phyloP scores from a whole-genome alignment of 192 early-diverging fungal genomes.

The Coemansia sp. region DNA sequence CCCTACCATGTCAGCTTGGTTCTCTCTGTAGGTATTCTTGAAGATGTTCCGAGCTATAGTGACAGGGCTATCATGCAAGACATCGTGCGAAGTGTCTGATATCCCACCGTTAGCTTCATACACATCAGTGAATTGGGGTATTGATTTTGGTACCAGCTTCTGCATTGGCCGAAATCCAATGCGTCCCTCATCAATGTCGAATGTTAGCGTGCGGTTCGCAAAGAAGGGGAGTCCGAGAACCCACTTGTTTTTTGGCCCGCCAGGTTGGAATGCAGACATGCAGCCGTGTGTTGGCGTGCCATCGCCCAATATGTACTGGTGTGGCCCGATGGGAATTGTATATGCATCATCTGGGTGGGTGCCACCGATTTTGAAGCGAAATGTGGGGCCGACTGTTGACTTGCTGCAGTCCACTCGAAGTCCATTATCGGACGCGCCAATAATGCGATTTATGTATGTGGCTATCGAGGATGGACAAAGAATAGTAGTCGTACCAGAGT shows the following conservation, averaged over 20 bases:
- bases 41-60: background rate
- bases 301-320: conserved; percentile 48
- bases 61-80: background rate
- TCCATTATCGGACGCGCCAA: conserved; percentile 46
- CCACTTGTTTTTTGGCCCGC: conserved; percentile 48
- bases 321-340: conserved; percentile 24
- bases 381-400: conserved; percentile 39
- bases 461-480: conserved; percentile 37
- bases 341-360: background rate
- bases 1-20: background rate
- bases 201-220: conserved; percentile 41
- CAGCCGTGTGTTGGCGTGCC: conserved; percentile 41
- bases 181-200: conserved; percentile 45
- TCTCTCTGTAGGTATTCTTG: background rate
- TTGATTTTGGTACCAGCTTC: conserved; percentile 4
- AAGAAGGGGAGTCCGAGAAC: conserved; percentile 51
- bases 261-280: conserved; percentile 54
- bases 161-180: conserved; percentile 31
- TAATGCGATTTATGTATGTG: conserved; percentile 46
- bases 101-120: background rate
- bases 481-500: conserved; percentile 51
- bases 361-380: conserved; percentile 26
- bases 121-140: background rate
- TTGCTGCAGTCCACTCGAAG: conserved; percentile 37
- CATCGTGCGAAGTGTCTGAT: background rate